Percentiles rank a stretch among this genome's conserved stretches.
phyloP scores from a whole-genome alignment of 495 filamentous ascomycete species.

The Penicilliopsis zonata region DNA sequence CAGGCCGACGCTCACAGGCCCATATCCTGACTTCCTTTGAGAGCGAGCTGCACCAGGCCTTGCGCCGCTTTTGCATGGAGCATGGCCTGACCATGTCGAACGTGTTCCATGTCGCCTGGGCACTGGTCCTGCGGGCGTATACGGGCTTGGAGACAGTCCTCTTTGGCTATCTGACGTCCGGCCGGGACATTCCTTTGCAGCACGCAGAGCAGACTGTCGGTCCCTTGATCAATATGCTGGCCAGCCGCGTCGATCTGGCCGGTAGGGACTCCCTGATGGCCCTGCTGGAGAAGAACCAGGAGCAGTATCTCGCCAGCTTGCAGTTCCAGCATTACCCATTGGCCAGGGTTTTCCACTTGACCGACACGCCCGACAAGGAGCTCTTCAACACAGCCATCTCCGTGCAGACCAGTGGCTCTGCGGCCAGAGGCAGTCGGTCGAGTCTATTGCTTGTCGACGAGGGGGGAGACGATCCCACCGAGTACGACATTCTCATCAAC shows the following conservation, averaged over 20 bases:
- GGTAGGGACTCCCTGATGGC: conserved; percentile 7
- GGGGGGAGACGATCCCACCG: conserved; percentile 13
- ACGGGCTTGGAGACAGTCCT: conserved; percentile 26
- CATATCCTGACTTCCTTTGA: conserved; percentile 1
- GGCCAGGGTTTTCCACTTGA: conserved; percentile 23
- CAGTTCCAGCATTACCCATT: conserved; percentile 22
- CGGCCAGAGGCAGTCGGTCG: too few relatives aligned
- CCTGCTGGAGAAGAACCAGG: conserved; percentile 15
- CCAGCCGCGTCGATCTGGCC: conserved; percentile 14
- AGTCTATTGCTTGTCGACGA: conserved; percentile 1
- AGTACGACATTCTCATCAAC: conserved; percentile 39
- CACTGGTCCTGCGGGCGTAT: conserved; percentile 25
- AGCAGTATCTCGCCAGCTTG: conserved; percentile 20
- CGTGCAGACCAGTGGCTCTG: neutral
- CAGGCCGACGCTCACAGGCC: neutral
- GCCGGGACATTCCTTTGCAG: conserved; percentile 12
- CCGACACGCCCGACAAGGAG: conserved; percentile 18
- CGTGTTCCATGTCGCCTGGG: conserved; percentile 28
- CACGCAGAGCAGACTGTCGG: conserved; percentile 18
- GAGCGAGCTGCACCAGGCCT: neutral
- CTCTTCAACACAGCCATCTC: conserved; percentile 30
- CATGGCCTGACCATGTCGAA: conserved; percentile 8
- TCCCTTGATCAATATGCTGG: conserved; percentile 23
- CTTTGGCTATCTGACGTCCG: conserved; percentile 27
- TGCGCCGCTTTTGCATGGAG: conserved; percentile 10